Percentiles rank a stretch among this genome's conserved stretches.
These are phyloP conservation scores for Podila clonocystis DNA, from an alignment of 192 early-diverging fungal genomes.

Conservation along the genomic window DNA sequence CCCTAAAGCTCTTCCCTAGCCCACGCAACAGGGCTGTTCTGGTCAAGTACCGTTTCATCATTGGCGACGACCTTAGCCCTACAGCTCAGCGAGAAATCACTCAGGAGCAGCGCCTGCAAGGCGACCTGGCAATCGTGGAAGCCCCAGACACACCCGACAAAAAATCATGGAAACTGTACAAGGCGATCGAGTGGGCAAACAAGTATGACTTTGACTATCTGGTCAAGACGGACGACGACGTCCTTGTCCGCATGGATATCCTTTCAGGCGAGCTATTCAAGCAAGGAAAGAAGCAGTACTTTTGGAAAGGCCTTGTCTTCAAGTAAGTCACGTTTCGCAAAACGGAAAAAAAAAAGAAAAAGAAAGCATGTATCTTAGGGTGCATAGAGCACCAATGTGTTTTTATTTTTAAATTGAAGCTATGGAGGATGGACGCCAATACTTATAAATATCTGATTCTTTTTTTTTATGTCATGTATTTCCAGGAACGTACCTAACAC, in stretches of 20 bases:
- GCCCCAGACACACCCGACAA: slow-evolving; percentile 54
- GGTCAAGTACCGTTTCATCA: slow-evolving; percentile 57
- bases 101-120: slow-evolving; percentile 45
- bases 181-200: slow-evolving; percentile 58
- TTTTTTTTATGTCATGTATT: neutral
- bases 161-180: slow-evolving; percentile 59
- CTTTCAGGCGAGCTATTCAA: slow-evolving; percentile 54
- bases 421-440: neutral
- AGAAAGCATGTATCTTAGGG: too few relatives aligned
- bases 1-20: slow-evolving; percentile 56
- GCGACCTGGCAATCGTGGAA: slow-evolving; percentile 55
- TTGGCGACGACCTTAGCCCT: slow-evolving; percentile 47
- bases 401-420: neutral
- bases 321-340: slow-evolving; percentile 15
- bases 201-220: slow-evolving; percentile 59
- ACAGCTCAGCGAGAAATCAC: slow-evolving; percentile 41
- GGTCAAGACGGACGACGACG: slow-evolving; percentile 65
- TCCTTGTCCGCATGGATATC: slow-evolving; percentile 63
- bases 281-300: slow-evolving; percentile 50
- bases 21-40: slow-evolving; percentile 47
- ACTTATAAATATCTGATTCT: neutral
- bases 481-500: slow-evolving; percentile 46
- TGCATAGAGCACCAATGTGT: neutral
- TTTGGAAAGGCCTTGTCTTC: slow-evolving; percentile 61
- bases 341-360: too few relatives aligned